A percentile compares a stretch with the other conserved stretches of the same genome.
Evolutionary conservation across 805 yeast species (phyloP).

Genomic region (Saccharomycopsis guyanensis): DNA sequence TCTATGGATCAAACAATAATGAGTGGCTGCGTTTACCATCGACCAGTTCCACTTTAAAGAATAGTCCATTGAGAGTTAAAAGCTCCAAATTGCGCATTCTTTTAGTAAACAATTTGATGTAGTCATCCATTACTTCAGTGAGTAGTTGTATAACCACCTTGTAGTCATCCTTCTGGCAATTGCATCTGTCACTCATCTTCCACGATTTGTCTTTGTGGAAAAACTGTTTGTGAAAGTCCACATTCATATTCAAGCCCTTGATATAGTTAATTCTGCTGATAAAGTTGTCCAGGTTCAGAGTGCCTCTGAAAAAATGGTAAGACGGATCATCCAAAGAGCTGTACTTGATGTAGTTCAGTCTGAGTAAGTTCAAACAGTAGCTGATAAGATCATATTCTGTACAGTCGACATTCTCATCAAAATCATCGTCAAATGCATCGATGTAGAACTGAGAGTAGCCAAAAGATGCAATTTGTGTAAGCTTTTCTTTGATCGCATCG

Average conservation of each 20-base stretch:
- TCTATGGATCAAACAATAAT: neutral
- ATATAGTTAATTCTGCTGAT: slow-evolving; percentile 9
- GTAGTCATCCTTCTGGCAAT: slow-evolving; percentile 5
- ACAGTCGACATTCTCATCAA: slow-evolving; percentile 18
- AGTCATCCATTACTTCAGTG: slow-evolving; percentile 6
- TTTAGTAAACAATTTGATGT: slow-evolving; percentile 1
- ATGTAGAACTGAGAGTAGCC: slow-evolving; percentile 16
- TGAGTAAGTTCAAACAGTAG: slow-evolving; percentile 7
- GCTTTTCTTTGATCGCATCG: neutral
- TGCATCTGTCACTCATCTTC: slow-evolving; percentile 11
- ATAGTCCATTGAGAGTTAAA: slow-evolving; percentile 13
- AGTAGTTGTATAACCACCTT: slow-evolving; percentile 11
- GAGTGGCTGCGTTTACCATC: neutral
- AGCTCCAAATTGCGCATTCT: slow-evolving; percentile 9
- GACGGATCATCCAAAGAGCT: slow-evolving; percentile 20
- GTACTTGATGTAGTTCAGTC: slow-evolving; percentile 13
- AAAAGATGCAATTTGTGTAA: slow-evolving; percentile 9
- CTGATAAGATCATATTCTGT: slow-evolving; percentile 14
- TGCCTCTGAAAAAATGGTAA: slow-evolving; percentile 9
- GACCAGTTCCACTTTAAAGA: slow-evolving; percentile 7
- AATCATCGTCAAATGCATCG: slow-evolving; percentile 17
- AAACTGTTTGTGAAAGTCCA: slow-evolving; percentile 12
- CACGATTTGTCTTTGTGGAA: slow-evolving; percentile 15
- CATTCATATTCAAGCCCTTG: slow-evolving; percentile 3
- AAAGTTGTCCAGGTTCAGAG: neutral